Evolutionary conservation across 2,329 filamentous ascomycete genomes (phyloP).

Genomic region (Capronia coronata): DNA sequence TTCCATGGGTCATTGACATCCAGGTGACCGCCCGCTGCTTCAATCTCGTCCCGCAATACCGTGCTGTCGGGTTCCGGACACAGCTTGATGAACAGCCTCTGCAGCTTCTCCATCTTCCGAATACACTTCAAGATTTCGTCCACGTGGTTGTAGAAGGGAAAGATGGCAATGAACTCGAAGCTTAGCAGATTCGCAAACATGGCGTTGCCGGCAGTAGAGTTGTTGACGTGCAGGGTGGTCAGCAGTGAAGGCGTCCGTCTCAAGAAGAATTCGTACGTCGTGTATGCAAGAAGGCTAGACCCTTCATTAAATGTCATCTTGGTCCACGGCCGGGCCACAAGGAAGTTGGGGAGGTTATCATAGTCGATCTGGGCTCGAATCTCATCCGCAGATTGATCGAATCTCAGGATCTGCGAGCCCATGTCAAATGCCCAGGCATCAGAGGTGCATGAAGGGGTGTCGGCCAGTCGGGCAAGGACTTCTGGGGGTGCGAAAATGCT

Average conservation of each 20-base stretch:
- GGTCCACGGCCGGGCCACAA: slow-evolving; percentile 59
- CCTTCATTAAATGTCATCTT: slow-evolving; percentile 66
- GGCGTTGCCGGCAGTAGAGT: slow-evolving; percentile 20
- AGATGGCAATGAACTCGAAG: slow-evolving; percentile 58
- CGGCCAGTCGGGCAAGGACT: slow-evolving; percentile 56
- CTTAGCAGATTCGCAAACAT: slow-evolving; percentile 42
- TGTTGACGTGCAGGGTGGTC: slow-evolving; percentile 28
- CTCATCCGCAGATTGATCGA: slow-evolving; percentile 31
- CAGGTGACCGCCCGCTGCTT: slow-evolving; percentile 31
- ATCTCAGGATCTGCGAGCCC: slow-evolving; percentile 54
- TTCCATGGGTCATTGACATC: slow-evolving; percentile 46
- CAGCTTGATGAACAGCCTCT: slow-evolving; percentile 51
- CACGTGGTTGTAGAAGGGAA: slow-evolving; percentile 60
- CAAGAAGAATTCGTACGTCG: slow-evolving; percentile 64
- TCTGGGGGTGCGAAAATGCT: slow-evolving; percentile 57
- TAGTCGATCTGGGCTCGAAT: slow-evolving; percentile 18
- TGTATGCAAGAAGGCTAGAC: slow-evolving; percentile 64
- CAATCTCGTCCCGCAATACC: slow-evolving; percentile 36
- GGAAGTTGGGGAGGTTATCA: slow-evolving; percentile 36
- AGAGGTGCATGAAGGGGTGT: slow-evolving; percentile 50
- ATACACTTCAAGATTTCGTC: slow-evolving; percentile 42
- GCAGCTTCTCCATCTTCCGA: slow-evolving; percentile 45
- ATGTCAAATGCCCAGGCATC: slow-evolving; percentile 61
- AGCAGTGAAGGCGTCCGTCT: slow-evolving; percentile 53
- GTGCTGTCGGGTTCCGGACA: slow-evolving; percentile 37